Evolutionary conservation across 2,329 filamentous ascomycete genomes (phyloP), one percentile per base, ranked within the genome.

Genomic region (Aspergillus eucalypticola): DNA sequence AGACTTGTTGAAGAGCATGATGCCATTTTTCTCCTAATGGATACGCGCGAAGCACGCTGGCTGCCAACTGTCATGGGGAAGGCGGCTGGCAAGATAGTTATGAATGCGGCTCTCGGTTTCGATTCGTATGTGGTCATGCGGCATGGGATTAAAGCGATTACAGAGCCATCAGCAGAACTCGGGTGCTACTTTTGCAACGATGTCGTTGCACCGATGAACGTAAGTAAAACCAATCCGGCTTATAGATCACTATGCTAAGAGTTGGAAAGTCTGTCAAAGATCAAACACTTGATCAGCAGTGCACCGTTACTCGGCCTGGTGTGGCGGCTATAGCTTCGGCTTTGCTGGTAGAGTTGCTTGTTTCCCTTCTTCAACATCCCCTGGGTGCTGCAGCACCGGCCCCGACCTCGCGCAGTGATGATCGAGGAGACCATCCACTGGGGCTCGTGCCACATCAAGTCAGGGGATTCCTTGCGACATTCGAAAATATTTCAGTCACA

Each of bases 101-200:
- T 99, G 85, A 99, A 98, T 75, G 92, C 94, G 7, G 95, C 95
- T 1, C 83, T 99, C 3, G 95, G 95, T 0, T 99, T 99, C 71
- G 95, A 99, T 76, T 95, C 92, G 0, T 99, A 91, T 69, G 92
- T 99, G 2, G 92, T 96, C 38, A 98, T 99, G 95, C 87, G 95
- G 59, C 95, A 99, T 75, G 95, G 95, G 1, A 82, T 91, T 5
- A 84, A 86, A 66, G 81, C 82, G 3, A 74, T 78, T 44, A 79
- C 82, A 54, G 81, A 84, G 10, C 82, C 79, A n/a, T 81, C 86
- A 56, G 81, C 86, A 54, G 87, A 91, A 25, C 82, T 98, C 25
- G 95, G 95, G 8, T 99, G 95, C 77, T 99, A 99, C 75, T 99
- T 98, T 77, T 99, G 95, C 79, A 98, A 96, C 70, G 95, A 99